Evolutionary conservation across 257 asterid species (phyloP).

Genomic region (Fraxinus anomala): DNA sequence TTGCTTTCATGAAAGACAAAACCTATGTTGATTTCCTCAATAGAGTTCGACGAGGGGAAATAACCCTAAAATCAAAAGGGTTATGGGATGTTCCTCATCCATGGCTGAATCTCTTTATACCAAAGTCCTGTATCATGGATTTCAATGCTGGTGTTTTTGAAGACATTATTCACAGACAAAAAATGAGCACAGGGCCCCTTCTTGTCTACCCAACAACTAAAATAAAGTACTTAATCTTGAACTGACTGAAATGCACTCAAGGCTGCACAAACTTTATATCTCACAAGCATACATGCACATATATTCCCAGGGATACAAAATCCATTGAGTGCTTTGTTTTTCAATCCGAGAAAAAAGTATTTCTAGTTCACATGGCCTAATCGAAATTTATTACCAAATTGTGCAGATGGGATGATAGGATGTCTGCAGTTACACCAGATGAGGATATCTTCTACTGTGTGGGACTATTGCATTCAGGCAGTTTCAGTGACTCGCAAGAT

Average conservation of each 20-base stretch:
- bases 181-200: slow-evolving; percentile 41
- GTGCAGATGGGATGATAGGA: too few relatives aligned
- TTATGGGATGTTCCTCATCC: slow-evolving; percentile 59
- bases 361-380: background rate
- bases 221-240: slow-evolving; percentile 25
- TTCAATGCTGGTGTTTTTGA: slow-evolving; percentile 61
- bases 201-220: slow-evolving; percentile 48
- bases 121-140: slow-evolving; percentile 58
- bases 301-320: too few relatives aligned
- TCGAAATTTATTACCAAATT: too few relatives aligned
- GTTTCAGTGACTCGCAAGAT: slow-evolving; percentile 18
- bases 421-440: too few relatives aligned
- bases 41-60: slow-evolving; percentile 31
- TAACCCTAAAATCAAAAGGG: slow-evolving; percentile 20
- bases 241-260: too few relatives aligned
- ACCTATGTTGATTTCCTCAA: slow-evolving; percentile 33
- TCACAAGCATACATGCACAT: too few relatives aligned
- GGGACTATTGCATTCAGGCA: background rate
- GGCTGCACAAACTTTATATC: too few relatives aligned
- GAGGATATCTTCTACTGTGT: too few relatives aligned
- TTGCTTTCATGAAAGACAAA: slow-evolving; percentile 27
- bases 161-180: slow-evolving; percentile 50
- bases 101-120: slow-evolving; percentile 78
- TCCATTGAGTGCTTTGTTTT: too few relatives aligned
- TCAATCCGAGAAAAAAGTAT: too few relatives aligned